A percentile compares a stretch with the other conserved stretches of the same genome.
Evolutionary conservation across 805 yeast genomes (phyloP).

Genomic region (Suhomyces prunicola): DNA sequence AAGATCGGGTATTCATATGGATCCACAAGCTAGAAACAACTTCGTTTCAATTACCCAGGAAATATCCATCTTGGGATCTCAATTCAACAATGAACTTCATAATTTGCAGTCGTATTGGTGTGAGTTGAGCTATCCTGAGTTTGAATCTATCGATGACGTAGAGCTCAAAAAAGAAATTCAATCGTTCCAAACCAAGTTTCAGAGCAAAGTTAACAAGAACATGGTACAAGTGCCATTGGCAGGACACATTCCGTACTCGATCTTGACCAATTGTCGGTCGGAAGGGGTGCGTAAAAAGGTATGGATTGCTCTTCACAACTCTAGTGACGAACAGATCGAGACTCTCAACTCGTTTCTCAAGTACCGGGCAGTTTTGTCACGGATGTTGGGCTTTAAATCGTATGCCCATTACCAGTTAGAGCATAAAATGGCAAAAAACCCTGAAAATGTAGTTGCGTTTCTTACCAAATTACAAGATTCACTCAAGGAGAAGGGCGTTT

Average conservation of each 20-base stretch:
- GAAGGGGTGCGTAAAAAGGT: conserved; percentile 59
- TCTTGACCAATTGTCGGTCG: conserved; percentile 56
- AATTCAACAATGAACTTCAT: conserved; percentile 55
- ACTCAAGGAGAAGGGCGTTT: conserved; percentile 48
- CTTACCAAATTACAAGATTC: conserved; percentile 54
- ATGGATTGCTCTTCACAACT: conserved; percentile 73
- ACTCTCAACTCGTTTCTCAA: conserved; percentile 57
- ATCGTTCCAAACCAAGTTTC: conserved; percentile 24
- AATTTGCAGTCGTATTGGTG: conserved; percentile 35
- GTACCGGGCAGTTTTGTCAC: conserved; percentile 68
- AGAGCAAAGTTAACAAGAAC: conserved; percentile 7
- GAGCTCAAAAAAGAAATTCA: conserved; percentile 24
- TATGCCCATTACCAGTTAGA: conserved; percentile 78
- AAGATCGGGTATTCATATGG: conserved; percentile 85
- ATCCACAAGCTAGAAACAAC: conserved; percentile 55
- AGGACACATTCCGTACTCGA: conserved; percentile 62
- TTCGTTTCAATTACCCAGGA: conserved; percentile 79
- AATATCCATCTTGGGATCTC: conserved; percentile 78
- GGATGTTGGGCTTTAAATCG: conserved; percentile 64
- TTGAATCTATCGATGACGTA: conserved; percentile 21
- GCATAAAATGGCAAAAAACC: conserved; percentile 86
- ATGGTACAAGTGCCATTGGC: conserved; percentile 34
- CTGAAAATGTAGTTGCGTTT: conserved; percentile 72
- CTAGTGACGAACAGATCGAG: conserved; percentile 59
- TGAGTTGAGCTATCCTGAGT: conserved; percentile 30